These are phyloP conservation scores for Candida manassasensis DNA, from an alignment of 805 yeast species.

Conservation along the genomic window DNA sequence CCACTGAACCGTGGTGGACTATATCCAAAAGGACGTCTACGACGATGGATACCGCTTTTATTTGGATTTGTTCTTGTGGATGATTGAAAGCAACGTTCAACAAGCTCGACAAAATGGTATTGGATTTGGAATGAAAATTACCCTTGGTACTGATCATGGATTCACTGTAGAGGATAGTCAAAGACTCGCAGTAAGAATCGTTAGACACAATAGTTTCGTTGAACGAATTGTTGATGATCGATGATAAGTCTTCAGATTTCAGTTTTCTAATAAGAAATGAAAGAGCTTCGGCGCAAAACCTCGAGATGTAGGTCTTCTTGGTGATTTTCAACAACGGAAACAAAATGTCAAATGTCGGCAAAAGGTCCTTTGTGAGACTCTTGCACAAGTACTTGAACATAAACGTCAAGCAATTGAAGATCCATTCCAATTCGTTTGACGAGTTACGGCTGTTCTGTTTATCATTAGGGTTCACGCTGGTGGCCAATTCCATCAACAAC, in stretches of 20 bases:
- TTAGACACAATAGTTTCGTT: constrained; percentile 29
- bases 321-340: constrained; percentile 58
- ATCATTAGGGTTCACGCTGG: constrained; percentile 33
- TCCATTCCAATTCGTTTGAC: constrained; percentile 69
- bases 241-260: constrained; percentile 39
- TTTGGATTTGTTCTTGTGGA: constrained; percentile 8
- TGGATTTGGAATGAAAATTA: constrained; percentile 70
- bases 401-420: constrained; percentile 81
- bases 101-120: constrained; percentile 43
- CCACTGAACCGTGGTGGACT: constrained; percentile 48
- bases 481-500: constrained; percentile 45
- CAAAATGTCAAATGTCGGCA: constrained; percentile 63
- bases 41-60: constrained; percentile 38
- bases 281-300: constrained; percentile 87
- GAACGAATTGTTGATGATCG: constrained; percentile 43
- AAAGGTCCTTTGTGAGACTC: constrained; percentile 54
- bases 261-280: constrained; percentile 78
- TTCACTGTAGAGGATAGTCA: constrained; percentile 63
- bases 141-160: constrained; percentile 68
- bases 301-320: constrained; percentile 58
- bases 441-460: constrained; percentile 53
- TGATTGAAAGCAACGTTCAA: constrained; percentile 29
- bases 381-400: constrained; percentile 82
- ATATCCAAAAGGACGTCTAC: constrained; percentile 56
- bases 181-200: constrained; percentile 50